phyloP scores from a whole-genome alignment of 306 rosid species.

The Cyclanthera cordifolia region DNA sequence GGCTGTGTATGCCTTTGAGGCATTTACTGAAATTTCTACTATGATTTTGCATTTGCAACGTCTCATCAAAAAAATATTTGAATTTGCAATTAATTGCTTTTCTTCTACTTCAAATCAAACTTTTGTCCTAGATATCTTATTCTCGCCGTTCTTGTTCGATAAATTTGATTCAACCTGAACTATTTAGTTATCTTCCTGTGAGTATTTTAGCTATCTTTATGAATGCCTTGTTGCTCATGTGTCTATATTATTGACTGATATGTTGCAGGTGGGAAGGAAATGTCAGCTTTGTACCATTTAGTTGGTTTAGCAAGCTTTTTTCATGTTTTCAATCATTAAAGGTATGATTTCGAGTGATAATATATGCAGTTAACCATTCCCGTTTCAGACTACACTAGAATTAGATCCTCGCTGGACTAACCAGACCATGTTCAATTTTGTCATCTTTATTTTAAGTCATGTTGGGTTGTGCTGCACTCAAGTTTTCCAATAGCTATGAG shows the following conservation, averaged over 20 bases:
- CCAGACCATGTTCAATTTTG: neutral
- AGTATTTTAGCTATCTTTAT: neutral
- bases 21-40: neutral
- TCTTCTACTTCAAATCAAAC: neutral
- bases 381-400: neutral
- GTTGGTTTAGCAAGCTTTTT: constrained; percentile 34
- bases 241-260: constrained; percentile 8
- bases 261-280: constrained; percentile 67
- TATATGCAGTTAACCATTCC: neutral
- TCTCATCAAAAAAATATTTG: too few relatives aligned
- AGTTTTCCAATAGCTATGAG: neutral
- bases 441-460: neutral
- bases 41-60: neutral
- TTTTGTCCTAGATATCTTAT: neutral
- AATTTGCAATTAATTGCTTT: neutral
- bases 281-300: constrained; percentile 23
- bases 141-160: neutral
- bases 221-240: neutral
- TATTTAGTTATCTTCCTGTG: neutral
- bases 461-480: neutral
- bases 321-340: constrained; percentile 49
- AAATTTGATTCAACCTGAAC: neutral
- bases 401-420: neutral
- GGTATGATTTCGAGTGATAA: constrained; percentile 28
- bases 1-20: neutral